Conservation (phyloP, 192 early-diverging fungal genomes). For the Spizellomyces sp. region DNA sequence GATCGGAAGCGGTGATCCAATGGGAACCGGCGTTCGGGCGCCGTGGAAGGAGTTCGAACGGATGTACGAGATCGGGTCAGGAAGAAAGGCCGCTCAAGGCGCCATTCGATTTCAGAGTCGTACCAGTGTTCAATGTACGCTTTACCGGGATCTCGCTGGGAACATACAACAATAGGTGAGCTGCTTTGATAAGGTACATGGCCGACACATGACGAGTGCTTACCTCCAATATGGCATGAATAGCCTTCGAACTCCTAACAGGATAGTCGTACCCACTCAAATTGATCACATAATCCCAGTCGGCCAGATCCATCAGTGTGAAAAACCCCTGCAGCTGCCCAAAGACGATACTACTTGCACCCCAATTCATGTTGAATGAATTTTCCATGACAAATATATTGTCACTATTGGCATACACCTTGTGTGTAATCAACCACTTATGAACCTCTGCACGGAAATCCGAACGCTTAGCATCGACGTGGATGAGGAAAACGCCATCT, state of each 20-base stretch:
- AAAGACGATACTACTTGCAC: conserved; percentile 47
- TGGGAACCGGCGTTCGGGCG: conserved; percentile 28
- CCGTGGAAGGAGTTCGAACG: conserved; percentile 32
- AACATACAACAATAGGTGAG: background rate
- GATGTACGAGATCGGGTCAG: conserved; percentile 7
- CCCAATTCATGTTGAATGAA: conserved; percentile 44
- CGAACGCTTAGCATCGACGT: conserved; percentile 43
- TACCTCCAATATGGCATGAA: conserved; percentile 26
- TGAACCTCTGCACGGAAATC: conserved; percentile 24
- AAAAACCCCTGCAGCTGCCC: conserved; percentile 52
- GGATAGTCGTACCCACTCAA: conserved; percentile 52
- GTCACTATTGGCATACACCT: conserved; percentile 9
- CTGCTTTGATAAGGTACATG: too few species aligned
- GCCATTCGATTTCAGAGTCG: conserved; percentile 32
- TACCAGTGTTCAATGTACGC: conserved; percentile 32
- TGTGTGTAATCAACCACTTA: conserved; percentile 24
- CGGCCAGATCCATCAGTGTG: conserved; percentile 52
- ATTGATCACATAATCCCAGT: conserved; percentile 60
- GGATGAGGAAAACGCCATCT: conserved; percentile 46
- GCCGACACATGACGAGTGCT: background rate
- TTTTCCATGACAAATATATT: conserved; percentile 27
- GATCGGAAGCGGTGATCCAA: conserved; percentile 32
- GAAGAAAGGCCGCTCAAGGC: conserved; percentile 33
- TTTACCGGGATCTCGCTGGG: conserved; percentile 29
- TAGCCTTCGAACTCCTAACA: conserved; percentile 31